Evolutionary conservation across 257 asterid species (phyloP), one percentile per base, ranked within the genome.

Genomic region (Nicotiana undulata): DNA sequence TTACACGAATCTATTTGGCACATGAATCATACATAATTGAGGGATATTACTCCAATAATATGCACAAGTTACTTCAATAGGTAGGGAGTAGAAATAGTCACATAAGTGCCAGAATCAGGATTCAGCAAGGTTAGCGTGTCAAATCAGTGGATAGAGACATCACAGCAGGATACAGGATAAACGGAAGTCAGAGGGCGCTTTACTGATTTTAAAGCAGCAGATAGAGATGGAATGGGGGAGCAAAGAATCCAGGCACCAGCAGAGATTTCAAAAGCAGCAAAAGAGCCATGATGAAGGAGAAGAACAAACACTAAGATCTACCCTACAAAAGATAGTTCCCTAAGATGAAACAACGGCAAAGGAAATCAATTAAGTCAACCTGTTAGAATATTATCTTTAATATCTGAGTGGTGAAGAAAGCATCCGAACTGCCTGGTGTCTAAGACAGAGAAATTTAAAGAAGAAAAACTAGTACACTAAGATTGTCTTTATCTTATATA

Each of bases 161-260:
- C 3, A 40, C 56, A 1, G 58, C 20, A 68, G 32, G 76, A 68
- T 40, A 20, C 31, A 37, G 18, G n/a, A 20, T 12, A 68, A 37
- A 68, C 11, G 20, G 31, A 68, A 68, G 76, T 37, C 76, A 37
- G 76, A 37, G n/a, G 76, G 31, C n/a, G 76, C 76, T n/a, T 67
- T n/a, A 37, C 76, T 68, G 56, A 68, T 68, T 37, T 68, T 37
- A n/a, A 68, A 68, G 26, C 3, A 68, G 8, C 31, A 68, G 31
- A 68, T 20, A n/a, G 53, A 68, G 20, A 68, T 49, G 13, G 10
- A 5, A 40, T 68, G 77, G 16, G 40, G 18, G 58, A 40, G 58
- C 32, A 68, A 68, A 20, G 10, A 37, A 6, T 37, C 44, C 44
- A 37, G 44, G 44, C 9, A 37, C 44, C 44, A 37, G 44, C 44